Conservation (phyloP, 768 basidiomycete genomes). For the Lanmaoa pseudosensibilis region DNA sequence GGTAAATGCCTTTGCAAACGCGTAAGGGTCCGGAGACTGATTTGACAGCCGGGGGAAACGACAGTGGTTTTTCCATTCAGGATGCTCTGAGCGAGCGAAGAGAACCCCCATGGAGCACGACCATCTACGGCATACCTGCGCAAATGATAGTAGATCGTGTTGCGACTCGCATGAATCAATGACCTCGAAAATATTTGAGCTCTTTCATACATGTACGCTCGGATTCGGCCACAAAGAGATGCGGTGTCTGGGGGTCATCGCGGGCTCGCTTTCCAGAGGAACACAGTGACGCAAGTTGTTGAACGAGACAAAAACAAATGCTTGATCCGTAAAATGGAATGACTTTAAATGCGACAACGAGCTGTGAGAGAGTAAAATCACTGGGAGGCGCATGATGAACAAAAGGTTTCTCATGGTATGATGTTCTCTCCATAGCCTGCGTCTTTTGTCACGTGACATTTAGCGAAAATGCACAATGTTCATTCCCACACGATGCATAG, state of each 20-base stretch:
- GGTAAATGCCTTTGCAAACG: neutral
- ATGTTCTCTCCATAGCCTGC: too few species aligned
- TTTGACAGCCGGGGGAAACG: fast-evolving
- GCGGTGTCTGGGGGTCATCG: neutral
- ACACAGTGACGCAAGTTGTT: too few species aligned
- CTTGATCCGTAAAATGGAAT: too few species aligned
- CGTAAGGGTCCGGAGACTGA: neutral
- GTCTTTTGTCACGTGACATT: too few species aligned
- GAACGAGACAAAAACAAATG: neutral
- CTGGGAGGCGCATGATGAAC: neutral
- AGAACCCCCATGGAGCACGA: neutral
- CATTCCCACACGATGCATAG: too few species aligned
- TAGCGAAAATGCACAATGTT: too few species aligned
- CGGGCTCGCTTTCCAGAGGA: neutral
- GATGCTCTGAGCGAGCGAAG: neutral
- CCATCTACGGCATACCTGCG: constrained; percentile 12
- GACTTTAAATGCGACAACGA: neutral
- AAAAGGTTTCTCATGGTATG: too few species aligned
- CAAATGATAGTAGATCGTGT: constrained; percentile 1
- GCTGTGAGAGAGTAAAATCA: neutral
- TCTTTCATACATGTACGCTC: neutral
- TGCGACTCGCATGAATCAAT: neutral
- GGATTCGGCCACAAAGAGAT: too few species aligned
- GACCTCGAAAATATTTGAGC: neutral
- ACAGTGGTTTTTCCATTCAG: neutral